Percentiles rank a stretch among this genome's conserved stretches.
These are phyloP conservation scores for Melampsora occidentalis DNA, from an alignment of 1,284 basidiomycete genomes.

Conservation along the genomic window DNA sequence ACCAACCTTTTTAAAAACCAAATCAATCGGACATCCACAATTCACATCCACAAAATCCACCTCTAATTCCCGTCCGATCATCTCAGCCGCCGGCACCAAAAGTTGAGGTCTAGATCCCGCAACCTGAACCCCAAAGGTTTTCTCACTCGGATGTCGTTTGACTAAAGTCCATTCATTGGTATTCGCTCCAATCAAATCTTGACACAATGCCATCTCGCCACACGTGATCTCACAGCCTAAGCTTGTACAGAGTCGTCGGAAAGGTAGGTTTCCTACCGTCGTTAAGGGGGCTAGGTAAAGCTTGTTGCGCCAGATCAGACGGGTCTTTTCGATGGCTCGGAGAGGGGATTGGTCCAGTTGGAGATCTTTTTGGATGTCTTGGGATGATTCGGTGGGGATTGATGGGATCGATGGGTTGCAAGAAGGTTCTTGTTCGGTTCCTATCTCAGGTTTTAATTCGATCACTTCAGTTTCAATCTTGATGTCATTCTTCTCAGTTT, in stretches of 20 bases:
- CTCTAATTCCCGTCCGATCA: constrained; percentile 60
- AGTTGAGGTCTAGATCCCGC: constrained; percentile 56
- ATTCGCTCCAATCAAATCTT: constrained; percentile 44
- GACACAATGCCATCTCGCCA: constrained; percentile 69
- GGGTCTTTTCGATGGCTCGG: constrained; percentile 77
- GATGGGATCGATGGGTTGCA: constrained; percentile 40
- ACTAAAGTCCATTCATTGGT: constrained; percentile 51
- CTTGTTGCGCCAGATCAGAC: constrained; percentile 79
- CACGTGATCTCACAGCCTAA: constrained; percentile 93
- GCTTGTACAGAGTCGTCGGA: constrained; percentile 79
- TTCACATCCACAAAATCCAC: constrained; percentile 93
- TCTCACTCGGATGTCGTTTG: constrained; percentile 71
- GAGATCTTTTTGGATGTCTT: constrained; percentile 18
- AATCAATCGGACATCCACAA: constrained; percentile 93
- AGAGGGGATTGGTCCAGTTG: constrained; percentile 59
- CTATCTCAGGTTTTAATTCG: neutral
- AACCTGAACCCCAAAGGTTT: constrained; percentile 81
- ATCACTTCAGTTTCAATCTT: neutral
- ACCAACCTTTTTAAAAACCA: constrained; percentile 56
- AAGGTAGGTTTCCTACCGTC: constrained; percentile 92
- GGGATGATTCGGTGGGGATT: neutral
- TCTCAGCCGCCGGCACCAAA: constrained; percentile 79
- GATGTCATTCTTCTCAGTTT: too few relatives aligned
- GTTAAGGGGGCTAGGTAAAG: constrained; percentile 92
- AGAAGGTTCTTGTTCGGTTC: neutral